Conservation (phyloP, 345 rosid genomes). For the Combretum micranthum region DNA sequence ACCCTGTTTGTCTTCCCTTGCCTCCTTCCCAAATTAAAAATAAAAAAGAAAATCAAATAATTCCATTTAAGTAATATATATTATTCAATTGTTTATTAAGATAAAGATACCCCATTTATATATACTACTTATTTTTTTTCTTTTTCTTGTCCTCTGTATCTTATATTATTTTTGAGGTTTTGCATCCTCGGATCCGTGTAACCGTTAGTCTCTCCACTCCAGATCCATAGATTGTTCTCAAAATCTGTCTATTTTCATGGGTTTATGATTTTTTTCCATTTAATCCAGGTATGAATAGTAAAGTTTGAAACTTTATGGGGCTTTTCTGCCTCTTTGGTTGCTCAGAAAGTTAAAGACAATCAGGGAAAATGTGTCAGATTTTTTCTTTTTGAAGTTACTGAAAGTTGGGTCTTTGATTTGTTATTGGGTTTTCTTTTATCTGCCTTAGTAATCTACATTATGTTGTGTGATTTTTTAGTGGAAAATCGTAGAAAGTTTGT, state of each 20-base stretch:
- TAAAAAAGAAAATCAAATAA: too few relatives aligned
- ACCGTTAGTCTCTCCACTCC: slow-evolving; percentile 2
- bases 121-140: too few relatives aligned
- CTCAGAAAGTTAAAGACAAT: slow-evolving; percentile 3
- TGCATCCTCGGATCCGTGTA: slow-evolving; percentile 26
- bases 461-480: too few relatives aligned
- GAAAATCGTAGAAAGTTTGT: too few relatives aligned
- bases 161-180: slow-evolving; percentile 4
- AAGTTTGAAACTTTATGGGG: neutral
- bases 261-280: slow-evolving; percentile 28
- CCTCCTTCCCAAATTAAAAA: too few relatives aligned
- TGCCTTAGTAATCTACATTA: too few relatives aligned
- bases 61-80: too few relatives aligned
- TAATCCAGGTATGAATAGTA: slow-evolving; percentile 22
- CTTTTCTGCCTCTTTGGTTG: slow-evolving; percentile 24
- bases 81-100: too few relatives aligned
- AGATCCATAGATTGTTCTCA: neutral
- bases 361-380: too few relatives aligned
- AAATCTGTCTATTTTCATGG: slow-evolving; percentile 37
- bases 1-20: too few relatives aligned
- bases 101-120: too few relatives aligned
- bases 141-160: too few relatives aligned
- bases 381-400: neutral
- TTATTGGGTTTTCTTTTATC: slow-evolving; percentile 6
- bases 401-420: slow-evolving; percentile 11